A percentile compares a stretch with the other conserved stretches of the same genome.
phyloP scores from a whole-genome alignment of 129 eudicot genomes.

The Centaurea solstitialis region DNA sequence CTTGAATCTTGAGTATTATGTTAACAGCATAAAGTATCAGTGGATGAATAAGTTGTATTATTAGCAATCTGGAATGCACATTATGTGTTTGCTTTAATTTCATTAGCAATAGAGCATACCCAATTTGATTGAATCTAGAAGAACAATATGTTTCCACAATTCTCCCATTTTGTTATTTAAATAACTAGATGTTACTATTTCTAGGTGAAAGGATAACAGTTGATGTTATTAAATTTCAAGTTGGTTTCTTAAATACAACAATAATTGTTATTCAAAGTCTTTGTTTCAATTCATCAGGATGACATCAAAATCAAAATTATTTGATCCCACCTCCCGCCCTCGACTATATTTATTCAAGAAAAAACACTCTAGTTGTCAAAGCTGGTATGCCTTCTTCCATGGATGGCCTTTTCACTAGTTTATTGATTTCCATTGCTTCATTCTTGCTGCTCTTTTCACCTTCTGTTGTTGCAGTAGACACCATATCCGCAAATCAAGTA shows the following conservation, averaged over 20 bases:
- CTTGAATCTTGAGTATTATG: too few species aligned
- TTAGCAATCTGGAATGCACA: too few species aligned
- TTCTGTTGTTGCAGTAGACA: neutral
- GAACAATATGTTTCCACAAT: neutral
- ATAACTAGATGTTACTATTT: too few species aligned
- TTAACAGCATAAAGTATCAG: too few species aligned
- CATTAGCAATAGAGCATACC: neutral
- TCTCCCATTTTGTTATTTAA: neutral
- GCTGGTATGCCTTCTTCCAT: neutral
- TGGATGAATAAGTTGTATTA: too few species aligned
- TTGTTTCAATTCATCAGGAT: neutral
- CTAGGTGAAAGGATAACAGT: neutral
- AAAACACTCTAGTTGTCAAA: neutral
- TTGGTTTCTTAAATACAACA: neutral
- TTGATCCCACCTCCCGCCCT: constrained; percentile 14
- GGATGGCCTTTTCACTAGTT: constrained; percentile 4
- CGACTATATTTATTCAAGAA: neutral
- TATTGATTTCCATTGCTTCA: neutral
- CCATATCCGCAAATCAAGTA: neutral
- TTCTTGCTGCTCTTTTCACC: neutral
- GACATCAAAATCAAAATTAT: constrained; percentile 13
- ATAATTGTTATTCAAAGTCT: neutral
- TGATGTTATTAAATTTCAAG: neutral
- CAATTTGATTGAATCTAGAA: neutral
- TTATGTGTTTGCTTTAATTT: neutral